Conservation (phyloP, 2,329 filamentous ascomycete genomes). For the Tolypocladium amazonense region DNA sequence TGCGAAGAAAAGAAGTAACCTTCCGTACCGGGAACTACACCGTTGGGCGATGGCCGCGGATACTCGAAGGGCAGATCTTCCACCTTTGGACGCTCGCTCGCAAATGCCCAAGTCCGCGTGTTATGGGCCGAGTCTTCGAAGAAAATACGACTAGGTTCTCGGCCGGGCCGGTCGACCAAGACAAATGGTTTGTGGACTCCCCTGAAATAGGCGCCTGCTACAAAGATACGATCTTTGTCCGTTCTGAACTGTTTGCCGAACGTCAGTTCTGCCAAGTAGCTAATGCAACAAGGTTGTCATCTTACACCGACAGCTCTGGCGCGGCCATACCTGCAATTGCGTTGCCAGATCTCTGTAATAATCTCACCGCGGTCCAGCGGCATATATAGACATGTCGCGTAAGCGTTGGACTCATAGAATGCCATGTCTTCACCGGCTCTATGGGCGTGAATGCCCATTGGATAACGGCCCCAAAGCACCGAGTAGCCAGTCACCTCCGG, state of each 20-base stretch:
- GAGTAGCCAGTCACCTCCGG: neutral
- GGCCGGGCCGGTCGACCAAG: neutral
- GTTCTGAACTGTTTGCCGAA: neutral
- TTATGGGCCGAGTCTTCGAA: neutral
- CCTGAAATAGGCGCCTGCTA: neutral
- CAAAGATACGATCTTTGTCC: neutral
- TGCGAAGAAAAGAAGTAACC: neutral
- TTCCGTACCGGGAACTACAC: too few species aligned
- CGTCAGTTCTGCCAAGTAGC: neutral
- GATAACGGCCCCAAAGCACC: neutral
- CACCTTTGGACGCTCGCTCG: too few species aligned
- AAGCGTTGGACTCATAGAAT: neutral
- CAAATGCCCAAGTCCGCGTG: neutral
- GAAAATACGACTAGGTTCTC: neutral
- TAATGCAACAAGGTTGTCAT: neutral
- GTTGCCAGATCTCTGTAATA: neutral
- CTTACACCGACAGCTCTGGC: neutral
- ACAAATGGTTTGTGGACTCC: too few species aligned
- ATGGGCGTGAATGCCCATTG: neutral
- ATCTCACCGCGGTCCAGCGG: neutral
- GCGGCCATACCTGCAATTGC: neutral
- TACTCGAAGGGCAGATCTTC: neutral
- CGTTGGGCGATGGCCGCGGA: neutral
- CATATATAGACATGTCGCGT: neutral
- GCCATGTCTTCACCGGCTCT: neutral